A percentile compares a stretch with the other conserved stretches of the same genome.
Conservation (phyloP, 1,284 basidiomycete genomes). For the Pyrrhoderma noxium region DNA sequence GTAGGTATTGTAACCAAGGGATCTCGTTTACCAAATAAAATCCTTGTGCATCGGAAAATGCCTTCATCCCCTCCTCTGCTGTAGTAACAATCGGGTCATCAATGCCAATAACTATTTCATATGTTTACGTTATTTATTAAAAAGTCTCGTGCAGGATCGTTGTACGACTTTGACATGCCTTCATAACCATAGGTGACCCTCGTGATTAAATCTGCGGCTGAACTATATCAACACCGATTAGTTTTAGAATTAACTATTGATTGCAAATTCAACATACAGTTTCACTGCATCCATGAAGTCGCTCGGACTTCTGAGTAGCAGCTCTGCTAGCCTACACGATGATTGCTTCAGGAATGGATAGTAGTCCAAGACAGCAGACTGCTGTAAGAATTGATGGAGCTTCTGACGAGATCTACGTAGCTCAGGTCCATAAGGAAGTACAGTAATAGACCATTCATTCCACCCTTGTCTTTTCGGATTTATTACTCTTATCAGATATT, state of each 20-base stretch:
- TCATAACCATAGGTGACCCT: slow-evolving; percentile 12
- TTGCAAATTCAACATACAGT: too few species aligned
- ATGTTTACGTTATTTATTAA: not conserved
- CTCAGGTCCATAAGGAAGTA: slow-evolving; percentile 5
- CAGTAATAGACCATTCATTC: not conserved
- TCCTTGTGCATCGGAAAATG: not conserved
- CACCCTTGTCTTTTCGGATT: not conserved
- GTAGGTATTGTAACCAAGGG: slow-evolving; percentile 10
- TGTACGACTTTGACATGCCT: not conserved
- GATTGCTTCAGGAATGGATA: not conserved
- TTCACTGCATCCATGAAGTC: too few species aligned
- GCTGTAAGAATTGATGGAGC: slow-evolving; percentile 8
- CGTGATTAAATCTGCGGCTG: not conserved
- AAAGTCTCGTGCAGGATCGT: not conserved
- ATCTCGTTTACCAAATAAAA: slow-evolving; percentile 12
- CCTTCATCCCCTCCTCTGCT: slow-evolving; percentile 12
- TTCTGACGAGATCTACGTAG: not conserved
- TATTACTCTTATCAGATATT: not conserved
- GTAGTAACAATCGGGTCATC: slow-evolving; percentile 18
- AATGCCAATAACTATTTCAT: not conserved
- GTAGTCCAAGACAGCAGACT: not conserved
- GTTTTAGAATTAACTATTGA: too few species aligned
- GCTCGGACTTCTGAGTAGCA: too few species aligned
- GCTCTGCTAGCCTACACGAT: not conserved
- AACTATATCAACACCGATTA: too few species aligned